Percentiles rank a stretch among this genome's conserved stretches.
Evolutionary conservation across 495 filamentous ascomycete genomes (phyloP).

Genomic region (Collariella sp.): DNA sequence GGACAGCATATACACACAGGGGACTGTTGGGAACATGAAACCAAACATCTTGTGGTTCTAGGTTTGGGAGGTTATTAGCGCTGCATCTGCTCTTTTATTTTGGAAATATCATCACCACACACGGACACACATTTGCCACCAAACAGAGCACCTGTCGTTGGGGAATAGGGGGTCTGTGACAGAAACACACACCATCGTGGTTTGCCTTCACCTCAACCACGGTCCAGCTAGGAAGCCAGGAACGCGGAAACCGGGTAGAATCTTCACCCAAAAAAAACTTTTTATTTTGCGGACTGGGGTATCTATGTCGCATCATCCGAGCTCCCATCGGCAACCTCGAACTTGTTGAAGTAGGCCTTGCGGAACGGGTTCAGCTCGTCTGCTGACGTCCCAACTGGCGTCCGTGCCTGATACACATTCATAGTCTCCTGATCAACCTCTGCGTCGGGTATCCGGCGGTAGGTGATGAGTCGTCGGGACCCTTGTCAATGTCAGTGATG

Average conservation of each 20-base stretch:
- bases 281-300: slow-evolving; percentile 20
- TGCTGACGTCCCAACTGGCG: slow-evolving; percentile 40
- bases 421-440: slow-evolving; percentile 38
- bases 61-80: slow-evolving; percentile 8
- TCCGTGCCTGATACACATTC: slow-evolving; percentile 30
- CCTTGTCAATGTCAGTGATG: slow-evolving; percentile 42
- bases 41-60: background rate
- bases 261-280: background rate
- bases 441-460: slow-evolving; percentile 58
- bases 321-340: slow-evolving; percentile 13
- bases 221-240: background rate
- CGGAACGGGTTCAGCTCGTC: slow-evolving; percentile 79
- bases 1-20: background rate
- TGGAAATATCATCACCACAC: background rate
- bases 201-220: too few species aligned
- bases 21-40: background rate
- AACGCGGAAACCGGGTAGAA: too few species aligned
- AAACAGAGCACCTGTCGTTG: background rate
- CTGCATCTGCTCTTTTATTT: slow-evolving; percentile 1
- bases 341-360: slow-evolving; percentile 50
- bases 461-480: slow-evolving; percentile 81
- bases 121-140: background rate
- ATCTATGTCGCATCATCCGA: slow-evolving; percentile 17
- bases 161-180: background rate
- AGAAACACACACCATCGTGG: background rate